Percentiles rank a stretch among this genome's conserved stretches.
Conservation (phyloP, 108 stramenopile species). For the Cyclostephanos invisitatus region DNA sequence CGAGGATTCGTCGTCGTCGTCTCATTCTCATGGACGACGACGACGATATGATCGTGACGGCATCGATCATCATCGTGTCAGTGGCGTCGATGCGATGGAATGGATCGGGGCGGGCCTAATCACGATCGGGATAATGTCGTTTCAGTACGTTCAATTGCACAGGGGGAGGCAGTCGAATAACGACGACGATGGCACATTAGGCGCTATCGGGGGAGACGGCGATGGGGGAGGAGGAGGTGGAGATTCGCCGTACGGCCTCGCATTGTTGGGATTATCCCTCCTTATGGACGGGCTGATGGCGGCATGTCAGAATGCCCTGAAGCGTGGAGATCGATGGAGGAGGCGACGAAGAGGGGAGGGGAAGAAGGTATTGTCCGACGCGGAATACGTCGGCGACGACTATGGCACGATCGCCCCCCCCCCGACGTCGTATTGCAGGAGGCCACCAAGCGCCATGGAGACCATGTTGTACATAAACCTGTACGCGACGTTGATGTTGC, state of each 20-base stretch:
- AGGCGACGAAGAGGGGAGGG: neutral
- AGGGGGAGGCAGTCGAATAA: conserved; percentile 13
- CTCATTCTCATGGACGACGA: neutral
- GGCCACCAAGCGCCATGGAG: conserved; percentile 79
- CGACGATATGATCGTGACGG: neutral
- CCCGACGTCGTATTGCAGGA: conserved; percentile 7
- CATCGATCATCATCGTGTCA: neutral
- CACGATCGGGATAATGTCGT: conserved; percentile 74
- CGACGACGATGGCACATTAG: neutral
- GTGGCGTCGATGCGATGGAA: conserved; percentile 60
- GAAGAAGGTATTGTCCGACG: neutral
- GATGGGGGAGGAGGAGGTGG: conserved; percentile 13
- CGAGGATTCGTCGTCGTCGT: too few relatives aligned
- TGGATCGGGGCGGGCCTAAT: conserved; percentile 78
- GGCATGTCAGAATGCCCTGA: conserved; percentile 74
- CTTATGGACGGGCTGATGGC: conserved; percentile 79
- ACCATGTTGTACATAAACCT: conserved; percentile 82
- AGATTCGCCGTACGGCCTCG: conserved; percentile 70
- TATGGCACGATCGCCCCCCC: neutral
- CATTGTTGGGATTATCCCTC: conserved; percentile 61
- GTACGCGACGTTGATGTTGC: conserved; percentile 65
- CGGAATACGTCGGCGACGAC: too few relatives aligned
- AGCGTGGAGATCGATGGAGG: conserved; percentile 17
- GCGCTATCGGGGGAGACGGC: neutral
- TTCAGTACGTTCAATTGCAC: conserved; percentile 70